These are phyloP conservation scores for Schizosaccharomyces japonicus DNA, from an alignment of 805 yeast genomes.

Conservation along the genomic window DNA sequence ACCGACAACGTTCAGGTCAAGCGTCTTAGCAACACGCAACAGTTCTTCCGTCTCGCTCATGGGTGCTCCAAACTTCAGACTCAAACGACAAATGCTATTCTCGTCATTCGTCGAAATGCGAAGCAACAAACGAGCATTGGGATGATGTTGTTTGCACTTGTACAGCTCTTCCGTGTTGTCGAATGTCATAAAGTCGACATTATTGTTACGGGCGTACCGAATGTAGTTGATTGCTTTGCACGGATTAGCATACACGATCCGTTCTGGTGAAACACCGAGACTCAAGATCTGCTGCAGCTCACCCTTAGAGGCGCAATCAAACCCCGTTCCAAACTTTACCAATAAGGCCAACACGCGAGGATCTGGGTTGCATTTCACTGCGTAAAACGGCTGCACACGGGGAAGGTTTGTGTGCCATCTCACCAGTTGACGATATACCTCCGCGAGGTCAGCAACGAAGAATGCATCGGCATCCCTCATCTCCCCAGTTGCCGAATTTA, in stretches of 20 bases:
- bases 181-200: constrained; percentile 57
- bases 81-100: constrained; percentile 60
- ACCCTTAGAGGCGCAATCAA: constrained; percentile 79
- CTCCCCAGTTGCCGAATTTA: neutral
- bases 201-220: constrained; percentile 35
- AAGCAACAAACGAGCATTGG: constrained; percentile 43
- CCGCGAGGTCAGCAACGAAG: constrained; percentile 65
- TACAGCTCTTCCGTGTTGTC: constrained; percentile 68
- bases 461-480: constrained; percentile 22
- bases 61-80: constrained; percentile 74
- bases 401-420: constrained; percentile 49
- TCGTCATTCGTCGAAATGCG: constrained; percentile 80
- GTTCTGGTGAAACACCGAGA: constrained; percentile 36
- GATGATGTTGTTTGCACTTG: constrained; percentile 47
- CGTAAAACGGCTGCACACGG: constrained; percentile 64
- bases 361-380: constrained; percentile 83
- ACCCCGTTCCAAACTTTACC: constrained; percentile 41
- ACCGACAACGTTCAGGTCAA: constrained; percentile 48
- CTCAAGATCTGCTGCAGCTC: constrained; percentile 50
- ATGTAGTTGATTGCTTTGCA: constrained; percentile 71
- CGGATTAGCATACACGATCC: constrained; percentile 80
- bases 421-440: constrained; percentile 34
- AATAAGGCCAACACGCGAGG: constrained; percentile 31
- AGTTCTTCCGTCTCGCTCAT: constrained; percentile 29
- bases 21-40: constrained; percentile 34